phyloP scores from a whole-genome alignment of 441 rosid genomes.

The Hypseocharis bilobata region DNA sequence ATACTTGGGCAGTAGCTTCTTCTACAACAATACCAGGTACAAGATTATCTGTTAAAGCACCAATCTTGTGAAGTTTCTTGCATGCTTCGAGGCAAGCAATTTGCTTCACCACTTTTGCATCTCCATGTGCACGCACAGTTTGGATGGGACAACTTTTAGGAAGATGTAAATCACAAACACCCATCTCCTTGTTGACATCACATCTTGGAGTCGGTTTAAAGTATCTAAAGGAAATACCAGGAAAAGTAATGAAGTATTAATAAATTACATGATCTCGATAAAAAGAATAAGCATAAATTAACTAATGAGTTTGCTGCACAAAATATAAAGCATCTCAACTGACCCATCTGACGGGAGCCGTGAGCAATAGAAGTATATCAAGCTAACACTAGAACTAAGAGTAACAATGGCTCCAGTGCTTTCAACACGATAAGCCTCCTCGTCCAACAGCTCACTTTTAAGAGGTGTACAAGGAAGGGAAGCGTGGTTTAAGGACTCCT shows the following conservation, averaged over 20 bases:
- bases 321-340: conserved; percentile 18
- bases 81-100: conserved; percentile 81
- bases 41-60: conserved; percentile 73
- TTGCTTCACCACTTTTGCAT: conserved; percentile 41
- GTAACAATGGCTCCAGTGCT: conserved; percentile 56
- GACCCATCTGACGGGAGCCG: conserved; percentile 83
- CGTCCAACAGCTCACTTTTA: conserved; percentile 24
- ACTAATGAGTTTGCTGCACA: not conserved
- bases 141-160: conserved; percentile 66
- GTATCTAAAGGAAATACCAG: conserved; percentile 38
- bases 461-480: conserved; percentile 51
- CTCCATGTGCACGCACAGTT: conserved; percentile 35
- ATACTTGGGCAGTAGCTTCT: conserved; percentile 37
- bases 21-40: conserved; percentile 63
- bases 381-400: conserved; percentile 50
- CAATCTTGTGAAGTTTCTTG: conserved; percentile 54
- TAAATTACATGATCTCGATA: not conserved
- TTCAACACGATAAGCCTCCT: conserved; percentile 39
- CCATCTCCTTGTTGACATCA: conserved; percentile 38
- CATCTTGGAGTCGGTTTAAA: conserved; percentile 70
- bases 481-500: conserved; percentile 53
- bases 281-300: not conserved
- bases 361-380: conserved; percentile 75
- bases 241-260: not conserved
- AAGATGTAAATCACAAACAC: conserved; percentile 43